Evolutionary conservation across 2,329 filamentous ascomycete species (phyloP), one percentile per base, ranked within the genome.

Genomic region (Trichophyton benhamiae): DNA sequence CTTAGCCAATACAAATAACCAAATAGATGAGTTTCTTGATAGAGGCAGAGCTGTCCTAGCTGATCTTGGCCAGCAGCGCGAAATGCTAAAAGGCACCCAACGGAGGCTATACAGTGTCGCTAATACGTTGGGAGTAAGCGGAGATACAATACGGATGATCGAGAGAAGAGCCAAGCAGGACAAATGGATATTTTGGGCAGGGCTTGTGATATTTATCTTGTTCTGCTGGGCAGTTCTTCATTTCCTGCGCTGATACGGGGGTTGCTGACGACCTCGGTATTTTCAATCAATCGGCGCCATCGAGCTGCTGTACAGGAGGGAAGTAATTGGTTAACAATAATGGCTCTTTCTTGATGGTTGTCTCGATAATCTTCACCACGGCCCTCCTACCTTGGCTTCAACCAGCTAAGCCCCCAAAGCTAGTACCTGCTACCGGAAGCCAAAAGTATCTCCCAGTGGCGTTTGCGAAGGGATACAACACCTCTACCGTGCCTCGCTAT

Each of bases 141-240:
- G 92, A 20, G 92, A 97, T 72, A 99, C 94, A 1, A 99, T 99
- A 66, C 85, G 94, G 55, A 97, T 94, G 90, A 87, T 99, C 48
- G 92, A 97, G 76, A 78, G 94, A 67, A 81, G 94, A 65, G 91
- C 94, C 58, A 88, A 85, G 73, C 88, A 97, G 78, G 94, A 99
- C 73, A 97, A 96, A 76, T 97, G 91, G 91, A 95, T 99, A 41
- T 99, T 99, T 73, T 88, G 88, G 81, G 87, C 79, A 0, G 91
- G 94, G 0, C 90, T 92, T 2, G 75, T 95, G 3, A 75, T 94
- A 41, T 99, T 99, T 74, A 88, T 97, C 69, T 71, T 83, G 42
- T 99, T 99, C 72, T 96, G 92, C 74, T 97, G 90, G 85, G 76
- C 94, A 65, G 91, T 95, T 61, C 72, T 99, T 71, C 88, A 91